Evolutionary conservation across 1,139 yeast genomes (phyloP).

Genomic region (Pichia sp.): DNA sequence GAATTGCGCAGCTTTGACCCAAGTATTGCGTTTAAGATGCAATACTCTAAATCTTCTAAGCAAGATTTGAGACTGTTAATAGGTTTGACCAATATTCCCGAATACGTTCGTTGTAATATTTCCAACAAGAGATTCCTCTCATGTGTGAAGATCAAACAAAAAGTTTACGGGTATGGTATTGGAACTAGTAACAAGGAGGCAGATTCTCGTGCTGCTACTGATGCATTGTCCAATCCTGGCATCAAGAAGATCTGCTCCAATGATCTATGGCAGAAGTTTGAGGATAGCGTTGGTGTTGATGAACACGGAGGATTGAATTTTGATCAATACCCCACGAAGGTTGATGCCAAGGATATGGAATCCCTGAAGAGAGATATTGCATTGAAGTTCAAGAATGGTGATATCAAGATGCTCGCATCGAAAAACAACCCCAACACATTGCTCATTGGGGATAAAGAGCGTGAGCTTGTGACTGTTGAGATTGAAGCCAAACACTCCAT

Average conservation of each 20-base stretch:
- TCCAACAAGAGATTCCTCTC: conserved; percentile 32
- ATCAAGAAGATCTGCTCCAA: conserved; percentile 11
- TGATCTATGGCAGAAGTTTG: conserved; percentile 12
- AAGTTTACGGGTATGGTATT: conserved; percentile 46
- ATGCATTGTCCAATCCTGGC: conserved; percentile 45
- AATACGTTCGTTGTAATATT: conserved; percentile 47
- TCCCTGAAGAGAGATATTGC: conserved; percentile 10
- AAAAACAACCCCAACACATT: conserved; percentile 9
- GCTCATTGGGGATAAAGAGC: conserved; percentile 8
- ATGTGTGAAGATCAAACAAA: conserved; percentile 48
- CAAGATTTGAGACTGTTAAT: conserved; percentile 68
- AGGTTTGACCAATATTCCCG: conserved; percentile 66
- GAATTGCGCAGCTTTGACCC: conserved; percentile 30
- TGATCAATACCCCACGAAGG: conserved; percentile 6
- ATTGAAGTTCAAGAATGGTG: conserved; percentile 11
- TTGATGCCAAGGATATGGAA: conserved; percentile 6
- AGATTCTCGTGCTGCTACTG: conserved; percentile 63
- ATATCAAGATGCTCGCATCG: conserved; percentile 11
- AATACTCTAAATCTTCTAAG: conserved; percentile 56
- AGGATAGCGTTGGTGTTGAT: conserved; percentile 11
- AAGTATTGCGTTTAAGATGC: conserved; percentile 31
- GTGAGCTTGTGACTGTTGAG: conserved; percentile 2
- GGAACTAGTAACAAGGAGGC: conserved; percentile 62
- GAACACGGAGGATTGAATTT: conserved; percentile 12
- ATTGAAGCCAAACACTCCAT: conserved; percentile 4